Conservation (phyloP, 345 rosid species). For the Geranium brycei region DNA sequence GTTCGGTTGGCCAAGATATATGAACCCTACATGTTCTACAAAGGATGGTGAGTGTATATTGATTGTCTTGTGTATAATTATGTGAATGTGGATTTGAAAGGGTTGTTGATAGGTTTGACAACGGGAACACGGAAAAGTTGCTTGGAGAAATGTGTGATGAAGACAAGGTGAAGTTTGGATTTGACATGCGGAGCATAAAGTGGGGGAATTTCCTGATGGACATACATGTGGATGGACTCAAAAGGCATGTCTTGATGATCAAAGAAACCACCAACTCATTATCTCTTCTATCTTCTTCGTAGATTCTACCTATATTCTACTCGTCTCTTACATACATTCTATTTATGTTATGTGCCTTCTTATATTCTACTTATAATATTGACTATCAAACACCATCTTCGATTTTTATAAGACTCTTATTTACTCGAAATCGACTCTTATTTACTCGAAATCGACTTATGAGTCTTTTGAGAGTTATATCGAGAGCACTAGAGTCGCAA, state of each 20-base stretch:
- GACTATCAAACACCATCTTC: no score
- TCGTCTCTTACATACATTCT: no score
- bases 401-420: no score
- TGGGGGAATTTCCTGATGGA: conserved; percentile 27
- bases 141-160: conserved; percentile 18
- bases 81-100: not conserved
- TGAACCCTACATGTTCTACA: conserved; percentile 7
- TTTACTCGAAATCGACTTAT: no score
- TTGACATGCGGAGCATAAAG: conserved; percentile 19
- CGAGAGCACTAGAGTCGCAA: no score
- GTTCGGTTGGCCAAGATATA: conserved; percentile 9
- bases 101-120: conserved; percentile 19
- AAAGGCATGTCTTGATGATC: not conserved
- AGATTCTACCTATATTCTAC: no score
- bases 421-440: no score
- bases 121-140: conserved; percentile 15
- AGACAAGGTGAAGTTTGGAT: conserved; percentile 20
- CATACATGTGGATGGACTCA: conserved; percentile 21
- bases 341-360: no score
- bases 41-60: conserved; percentile 10
- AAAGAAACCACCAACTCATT: no score
- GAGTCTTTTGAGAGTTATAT: no score
- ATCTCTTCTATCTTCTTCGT: no score
- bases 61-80: not conserved
- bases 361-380: no score